A percentile compares a stretch with the other conserved stretches of the same genome.
phyloP scores from a whole-genome alignment of 192 early-diverging fungal genomes.

The Pilobolus umbonatus region DNA sequence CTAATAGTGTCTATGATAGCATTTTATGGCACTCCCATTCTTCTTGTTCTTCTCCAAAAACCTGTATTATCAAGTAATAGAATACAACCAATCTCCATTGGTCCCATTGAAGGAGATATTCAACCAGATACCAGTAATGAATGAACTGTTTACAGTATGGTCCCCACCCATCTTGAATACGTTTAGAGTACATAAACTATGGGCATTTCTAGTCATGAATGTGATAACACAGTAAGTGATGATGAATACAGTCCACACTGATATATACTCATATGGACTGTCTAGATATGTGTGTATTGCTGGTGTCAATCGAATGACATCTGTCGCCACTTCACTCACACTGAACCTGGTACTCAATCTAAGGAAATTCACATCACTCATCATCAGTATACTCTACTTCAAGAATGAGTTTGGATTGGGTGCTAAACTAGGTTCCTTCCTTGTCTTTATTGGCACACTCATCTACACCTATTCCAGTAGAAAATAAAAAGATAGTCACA shows the following conservation, averaged over 20 bases:
- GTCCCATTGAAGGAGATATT: constrained; percentile 23
- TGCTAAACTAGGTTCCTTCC: constrained; percentile 60
- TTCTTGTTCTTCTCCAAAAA: constrained; percentile 74
- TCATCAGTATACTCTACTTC: constrained; percentile 78
- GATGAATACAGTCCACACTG: not conserved
- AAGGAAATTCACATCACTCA: constrained; percentile 77
- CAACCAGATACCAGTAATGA: constrained; percentile 2
- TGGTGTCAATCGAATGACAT: constrained; percentile 77
- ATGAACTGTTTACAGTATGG: not conserved
- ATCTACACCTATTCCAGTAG: constrained; percentile 48
- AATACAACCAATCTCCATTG: constrained; percentile 55
- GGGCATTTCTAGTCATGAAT: constrained; percentile 69
- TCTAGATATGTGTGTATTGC: constrained; percentile 77
- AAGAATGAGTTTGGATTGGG: constrained; percentile 66
- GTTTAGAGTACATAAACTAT: constrained; percentile 54
- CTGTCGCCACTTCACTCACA: constrained; percentile 74
- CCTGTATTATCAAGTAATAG: constrained; percentile 48
- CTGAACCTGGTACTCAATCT: constrained; percentile 84
- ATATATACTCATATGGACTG: not conserved
- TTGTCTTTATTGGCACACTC: constrained; percentile 78
- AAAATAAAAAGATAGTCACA: not conserved
- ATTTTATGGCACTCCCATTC: constrained; percentile 73
- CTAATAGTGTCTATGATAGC: too few relatives aligned
- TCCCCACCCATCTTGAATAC: not conserved
- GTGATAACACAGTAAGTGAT: constrained; percentile 71